Evolutionary conservation across 345 rosid genomes (phyloP).

Genomic region (Trapa bicornis): DNA sequence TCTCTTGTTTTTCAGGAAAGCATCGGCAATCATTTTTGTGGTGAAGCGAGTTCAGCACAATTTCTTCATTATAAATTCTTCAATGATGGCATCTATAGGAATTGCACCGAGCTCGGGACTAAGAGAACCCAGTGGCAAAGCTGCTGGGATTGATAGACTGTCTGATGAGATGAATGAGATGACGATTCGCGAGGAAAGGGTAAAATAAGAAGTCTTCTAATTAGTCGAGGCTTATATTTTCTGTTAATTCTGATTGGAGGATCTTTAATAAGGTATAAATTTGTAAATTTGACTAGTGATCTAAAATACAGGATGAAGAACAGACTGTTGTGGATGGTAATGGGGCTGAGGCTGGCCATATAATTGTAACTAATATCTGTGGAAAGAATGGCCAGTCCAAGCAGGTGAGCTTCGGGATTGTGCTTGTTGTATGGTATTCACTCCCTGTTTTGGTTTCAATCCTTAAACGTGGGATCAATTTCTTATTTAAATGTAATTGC

Average conservation of each 20-base stretch:
- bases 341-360: constrained; percentile 59
- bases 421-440: constrained; percentile 12
- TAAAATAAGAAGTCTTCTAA: constrained; percentile 5
- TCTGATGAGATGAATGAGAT: constrained; percentile 82
- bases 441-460: neutral
- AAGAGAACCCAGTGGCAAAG: constrained; percentile 39
- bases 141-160: constrained; percentile 55
- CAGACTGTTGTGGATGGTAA: constrained; percentile 79
- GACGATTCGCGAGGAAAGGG: constrained; percentile 90
- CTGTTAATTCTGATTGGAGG: neutral
- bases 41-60: neutral
- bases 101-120: constrained; percentile 40
- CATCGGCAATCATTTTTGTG: neutral
- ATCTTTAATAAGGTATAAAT: neutral
- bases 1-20: neutral
- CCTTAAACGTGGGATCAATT: neutral
- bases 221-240: neutral
- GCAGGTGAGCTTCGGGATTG: constrained; percentile 18
- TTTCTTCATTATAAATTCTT: constrained; percentile 2
- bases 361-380: constrained; percentile 40
- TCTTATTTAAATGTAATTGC: constrained; percentile 11
- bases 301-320: constrained; percentile 56
- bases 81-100: constrained; percentile 51
- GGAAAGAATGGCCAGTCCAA: constrained; percentile 39
- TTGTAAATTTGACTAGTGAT: neutral